Base-by-base conservation (phyloP, 352 stramenopile species). In the Phytophthora sojae region DNA sequence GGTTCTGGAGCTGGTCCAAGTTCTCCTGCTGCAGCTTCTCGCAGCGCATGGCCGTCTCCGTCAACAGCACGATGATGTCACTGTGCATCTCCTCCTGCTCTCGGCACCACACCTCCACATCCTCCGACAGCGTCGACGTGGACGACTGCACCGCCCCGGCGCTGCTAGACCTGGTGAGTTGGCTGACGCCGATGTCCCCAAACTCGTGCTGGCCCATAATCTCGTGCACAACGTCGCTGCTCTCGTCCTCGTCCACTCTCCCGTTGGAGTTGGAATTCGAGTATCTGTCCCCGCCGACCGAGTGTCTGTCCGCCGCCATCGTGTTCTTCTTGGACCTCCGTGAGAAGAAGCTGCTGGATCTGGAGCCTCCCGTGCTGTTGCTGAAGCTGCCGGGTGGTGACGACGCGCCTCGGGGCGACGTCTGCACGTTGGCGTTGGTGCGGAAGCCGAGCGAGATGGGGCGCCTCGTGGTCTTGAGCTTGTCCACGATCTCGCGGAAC, bases 41-140 rank as follows among this genome's bases (percentile, higher is more conserved):
- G 63, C 88, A 96, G 29, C 85, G 82, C 77, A 93, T 77, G 50
- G 94, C 79, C 4, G 88, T 96, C 71, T 96, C 88, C 4, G 88
- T 96, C 6, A 96, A 64, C 56, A 96, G 71, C 65, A 94, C 75
- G 53, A 96, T 86, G 50, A 94, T 84, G 26, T 85, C 85, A 61
- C 82, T 92, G 73, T 96, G 88, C 88, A 96, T 93, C 60, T 94
- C 88, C 61, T 96, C 88, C 65, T 96, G 88, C 57, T 93, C 85
- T 49, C 84, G 85, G 64, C 85, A 91, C 77, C 86, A 96, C 7
- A 84, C 52, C 64, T 96, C 86, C 25, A 96, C 70, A 49, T 94
- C 88, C 57, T 94, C 86, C n/a, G 86, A 90, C 17, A 93, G 57
- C 19, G 82, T 90, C n/a, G 77, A 87, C 8, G 80, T 79, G 23